Evolutionary conservation across 2,329 filamentous ascomycete species (phyloP).

Genomic region (Arthrobotrys conoides): DNA sequence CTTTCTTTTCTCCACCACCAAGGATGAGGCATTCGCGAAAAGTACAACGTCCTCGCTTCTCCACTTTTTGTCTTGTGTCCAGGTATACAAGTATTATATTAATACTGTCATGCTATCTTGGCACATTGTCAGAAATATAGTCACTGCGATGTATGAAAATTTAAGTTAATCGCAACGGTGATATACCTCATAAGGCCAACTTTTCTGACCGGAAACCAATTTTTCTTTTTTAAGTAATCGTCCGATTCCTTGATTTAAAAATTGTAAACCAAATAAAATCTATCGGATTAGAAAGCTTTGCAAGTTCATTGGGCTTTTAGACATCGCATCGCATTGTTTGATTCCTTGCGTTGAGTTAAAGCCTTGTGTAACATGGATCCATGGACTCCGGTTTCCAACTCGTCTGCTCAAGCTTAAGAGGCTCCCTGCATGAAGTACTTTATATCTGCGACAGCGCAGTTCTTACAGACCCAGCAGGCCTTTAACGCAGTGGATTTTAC

Average conservation of each 20-base stretch:
- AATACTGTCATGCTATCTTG: constrained; percentile 7
- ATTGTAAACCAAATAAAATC: background rate
- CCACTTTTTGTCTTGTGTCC: constrained; percentile 25
- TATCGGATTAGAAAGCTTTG: background rate
- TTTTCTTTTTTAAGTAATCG: background rate
- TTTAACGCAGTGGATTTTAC: constrained; percentile 7
- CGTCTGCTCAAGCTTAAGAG: constrained; percentile 4
- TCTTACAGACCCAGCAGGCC: background rate
- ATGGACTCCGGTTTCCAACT: constrained; percentile 12
- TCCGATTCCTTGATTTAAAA: constrained; percentile 2
- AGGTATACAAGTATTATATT: background rate
- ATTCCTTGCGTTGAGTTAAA: constrained; percentile 51
- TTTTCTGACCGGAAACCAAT: constrained; percentile 3
- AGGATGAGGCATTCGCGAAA: constrained; percentile 20
- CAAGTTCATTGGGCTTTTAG: constrained; percentile 24
- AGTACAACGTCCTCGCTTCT: constrained; percentile 1
- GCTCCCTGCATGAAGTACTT: constrained; percentile 31
- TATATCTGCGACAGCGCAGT: constrained; percentile 20
- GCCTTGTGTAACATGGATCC: constrained; percentile 57
- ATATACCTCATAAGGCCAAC: constrained; percentile 3
- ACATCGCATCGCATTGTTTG: constrained; percentile 17
- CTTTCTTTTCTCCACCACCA: too few relatives aligned
- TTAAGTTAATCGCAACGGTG: background rate
- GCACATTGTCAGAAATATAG: constrained; percentile 24
- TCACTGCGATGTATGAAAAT: constrained; percentile 24